Base-by-base conservation (phyloP, 805 yeast species). In the Spathaspora hagerdaliae region DNA sequence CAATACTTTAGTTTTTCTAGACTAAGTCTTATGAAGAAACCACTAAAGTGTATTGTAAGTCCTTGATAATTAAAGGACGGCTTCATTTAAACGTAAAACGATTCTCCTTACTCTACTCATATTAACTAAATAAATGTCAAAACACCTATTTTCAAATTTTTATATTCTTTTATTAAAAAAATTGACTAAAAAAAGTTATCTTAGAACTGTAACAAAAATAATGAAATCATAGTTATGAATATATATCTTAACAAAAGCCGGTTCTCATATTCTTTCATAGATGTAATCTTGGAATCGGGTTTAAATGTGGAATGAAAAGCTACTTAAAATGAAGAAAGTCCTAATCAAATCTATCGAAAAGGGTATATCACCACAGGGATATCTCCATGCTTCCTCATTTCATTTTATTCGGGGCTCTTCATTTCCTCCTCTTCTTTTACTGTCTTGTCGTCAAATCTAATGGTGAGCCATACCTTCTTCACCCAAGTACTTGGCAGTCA, bases 401-500 rank as follows among this genome's bases (percentile, higher is more conserved):
- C 32, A 11, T 29, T 11, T 29, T 29, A 11, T 29, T 9, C 9
- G 32, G 32, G 31, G 12, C 32, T 11, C 32, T 9, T 29, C 9
- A 29, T 9, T 29, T 29, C 12, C 32, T 29, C 9, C 12, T 29
- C 9, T 29, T 29, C 12, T 29, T 11, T 29, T 3, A 29, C 9
- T 11, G 32, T 29, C 32, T 29, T 29, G 5, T 11, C 11, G 31
- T 36, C 39, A n/a, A 24, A 27, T 29, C 33, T 52, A 64, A 56
- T 76, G 79, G 66, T 80, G 83, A 65, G 74, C 78, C 64, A 79
- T 83, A 60, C 71, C 79, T 56, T 84, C 85, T 56, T 82, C 85
- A 71, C 97, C 97, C 60, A 91, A 78, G 74, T 83, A 85, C 73
- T 90, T 87, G 60, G 91, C 73, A 63, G 87, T 82, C 79, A 86